Evolutionary conservation across 2,329 filamentous ascomycete genomes (phyloP).

Genomic region (Clonostachys chloroleuca): DNA sequence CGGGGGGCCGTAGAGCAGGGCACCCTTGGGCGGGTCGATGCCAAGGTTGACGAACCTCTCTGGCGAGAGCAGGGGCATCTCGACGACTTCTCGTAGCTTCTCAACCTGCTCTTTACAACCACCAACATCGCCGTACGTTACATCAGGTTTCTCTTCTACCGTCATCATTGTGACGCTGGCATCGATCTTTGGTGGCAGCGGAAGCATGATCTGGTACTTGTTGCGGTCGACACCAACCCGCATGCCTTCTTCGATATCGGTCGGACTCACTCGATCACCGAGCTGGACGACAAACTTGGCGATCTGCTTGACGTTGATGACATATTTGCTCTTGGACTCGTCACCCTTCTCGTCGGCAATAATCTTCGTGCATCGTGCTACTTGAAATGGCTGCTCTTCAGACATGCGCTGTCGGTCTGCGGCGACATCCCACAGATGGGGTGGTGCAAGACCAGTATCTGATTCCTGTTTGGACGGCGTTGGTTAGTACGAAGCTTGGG

Average conservation of each 20-base stretch:
- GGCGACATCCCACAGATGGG: conserved; percentile 97
- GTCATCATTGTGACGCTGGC: conserved; percentile 99
- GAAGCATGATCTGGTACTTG: conserved; percentile 98
- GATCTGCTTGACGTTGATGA: conserved; percentile 99
- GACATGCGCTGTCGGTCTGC: conserved; percentile 98
- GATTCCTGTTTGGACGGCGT: conserved; percentile 70
- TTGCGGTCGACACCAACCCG: conserved; percentile 96
- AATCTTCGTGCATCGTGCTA: conserved; percentile 98
- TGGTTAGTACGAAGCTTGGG: conserved; percentile 3
- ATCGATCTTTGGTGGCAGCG: conserved; percentile 96
- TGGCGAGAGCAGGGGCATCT: conserved; percentile 94
- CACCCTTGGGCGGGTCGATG: conserved; percentile 97
- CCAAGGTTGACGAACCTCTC: conserved; percentile 98
- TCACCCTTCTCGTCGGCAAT: conserved; percentile 93
- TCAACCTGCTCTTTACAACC: conserved; percentile 99
- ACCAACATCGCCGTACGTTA: conserved; percentile 97
- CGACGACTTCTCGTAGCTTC: conserved; percentile 96
- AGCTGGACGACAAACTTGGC: conserved; percentile 99
- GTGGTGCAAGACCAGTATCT: conserved; percentile 94
- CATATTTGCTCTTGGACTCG: conserved; percentile 97
- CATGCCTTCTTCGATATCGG: conserved; percentile 99
- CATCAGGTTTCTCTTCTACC: conserved; percentile 98
- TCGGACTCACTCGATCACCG: conserved; percentile 92
- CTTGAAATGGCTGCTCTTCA: conserved; percentile 96
- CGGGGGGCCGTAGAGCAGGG: conserved; percentile 90